Evolutionary conservation across 2,329 filamentous ascomycete species (phyloP).

Genomic region (Drechslerella dactyloides): DNA sequence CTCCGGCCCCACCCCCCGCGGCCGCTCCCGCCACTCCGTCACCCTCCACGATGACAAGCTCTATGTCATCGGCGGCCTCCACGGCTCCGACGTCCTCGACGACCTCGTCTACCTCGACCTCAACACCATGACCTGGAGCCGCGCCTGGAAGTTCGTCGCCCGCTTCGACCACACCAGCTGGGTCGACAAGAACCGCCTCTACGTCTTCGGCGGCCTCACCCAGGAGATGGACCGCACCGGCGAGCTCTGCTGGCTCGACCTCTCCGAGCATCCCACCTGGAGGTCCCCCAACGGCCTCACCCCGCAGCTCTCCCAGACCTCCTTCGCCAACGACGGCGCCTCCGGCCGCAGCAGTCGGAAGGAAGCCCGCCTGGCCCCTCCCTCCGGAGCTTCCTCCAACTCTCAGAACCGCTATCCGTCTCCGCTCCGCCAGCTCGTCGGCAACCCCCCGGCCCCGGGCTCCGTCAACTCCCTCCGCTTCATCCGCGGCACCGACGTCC

Average conservation of each 20-base stretch:
- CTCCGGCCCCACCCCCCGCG: slow-evolving; percentile 81
- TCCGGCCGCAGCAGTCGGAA: slow-evolving; percentile 49
- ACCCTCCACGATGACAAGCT: slow-evolving; percentile 95
- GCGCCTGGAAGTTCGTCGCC: slow-evolving; percentile 91
- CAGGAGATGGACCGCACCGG: slow-evolving; percentile 97
- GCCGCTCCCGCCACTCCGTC: slow-evolving; percentile 88
- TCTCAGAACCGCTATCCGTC: slow-evolving; percentile 69
- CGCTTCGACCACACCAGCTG: slow-evolving; percentile 95
- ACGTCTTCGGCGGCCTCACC: slow-evolving; percentile 94
- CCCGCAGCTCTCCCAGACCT: slow-evolving; percentile 48
- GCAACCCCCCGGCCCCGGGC: slow-evolving; percentile 65
- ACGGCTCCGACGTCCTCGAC: slow-evolving; percentile 84
- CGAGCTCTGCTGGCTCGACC: slow-evolving; percentile 95
- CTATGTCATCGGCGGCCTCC: slow-evolving; percentile 94
- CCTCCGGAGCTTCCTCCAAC: slow-evolving; percentile 33
- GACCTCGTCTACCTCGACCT: slow-evolving; percentile 96
- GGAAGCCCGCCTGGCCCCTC: slow-evolving; percentile 31
- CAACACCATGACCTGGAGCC: slow-evolving; percentile 97
- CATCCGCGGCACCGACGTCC: slow-evolving; percentile 81
- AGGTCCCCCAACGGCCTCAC: slow-evolving; percentile 62
- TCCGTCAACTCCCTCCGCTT: slow-evolving; percentile 78
- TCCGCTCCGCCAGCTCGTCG: slow-evolving; percentile 25
- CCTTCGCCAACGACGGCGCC: slow-evolving; percentile 31
- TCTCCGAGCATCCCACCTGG: slow-evolving; percentile 87
- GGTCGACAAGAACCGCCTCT: slow-evolving; percentile 87